Percentiles rank a stretch among this genome's conserved stretches.
phyloP scores from a whole-genome alignment of 2,329 filamentous ascomycete genomes.

The Pseudopyricularia cyperi region DNA sequence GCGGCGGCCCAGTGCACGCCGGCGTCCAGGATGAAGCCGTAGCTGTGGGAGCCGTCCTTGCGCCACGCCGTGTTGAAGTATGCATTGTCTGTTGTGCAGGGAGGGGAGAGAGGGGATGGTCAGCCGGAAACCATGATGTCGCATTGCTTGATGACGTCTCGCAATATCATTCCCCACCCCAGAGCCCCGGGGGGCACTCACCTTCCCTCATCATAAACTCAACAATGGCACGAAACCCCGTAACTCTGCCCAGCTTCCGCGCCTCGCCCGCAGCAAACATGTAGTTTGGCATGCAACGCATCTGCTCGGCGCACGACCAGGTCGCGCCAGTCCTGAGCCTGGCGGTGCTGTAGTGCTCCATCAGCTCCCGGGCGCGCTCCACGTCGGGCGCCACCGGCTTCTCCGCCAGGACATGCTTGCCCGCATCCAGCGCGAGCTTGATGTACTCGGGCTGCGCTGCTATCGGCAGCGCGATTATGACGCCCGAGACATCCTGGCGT shows the following conservation, averaged over 20 bases:
- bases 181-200: background rate
- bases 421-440: conserved; percentile 43
- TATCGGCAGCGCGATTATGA: conserved; percentile 52
- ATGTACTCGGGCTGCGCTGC: conserved; percentile 44
- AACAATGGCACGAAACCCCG: conserved; percentile 33
- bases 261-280: conserved; percentile 34
- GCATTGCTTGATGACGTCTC: too few species aligned
- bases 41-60: conserved; percentile 56
- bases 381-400: conserved; percentile 53
- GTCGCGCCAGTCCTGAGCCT: conserved; percentile 17
- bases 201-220: conserved; percentile 19
- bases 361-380: conserved; percentile 11
- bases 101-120: background rate
- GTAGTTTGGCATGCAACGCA: conserved; percentile 47
- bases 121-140: too few species aligned
- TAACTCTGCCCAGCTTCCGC: conserved; percentile 36
- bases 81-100: conserved; percentile 19
- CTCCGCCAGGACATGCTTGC: conserved; percentile 58
- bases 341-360: conserved; percentile 17
- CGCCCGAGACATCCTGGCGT: conserved; percentile 38
- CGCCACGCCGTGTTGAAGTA: conserved; percentile 45
- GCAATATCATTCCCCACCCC: background rate
- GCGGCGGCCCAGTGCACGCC: conserved; percentile 61
- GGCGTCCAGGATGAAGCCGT: conserved; percentile 64
- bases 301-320: conserved; percentile 61